Conservation (phyloP, 495 filamentous ascomycete genomes). For the Podospora pseudocomata region DNA sequence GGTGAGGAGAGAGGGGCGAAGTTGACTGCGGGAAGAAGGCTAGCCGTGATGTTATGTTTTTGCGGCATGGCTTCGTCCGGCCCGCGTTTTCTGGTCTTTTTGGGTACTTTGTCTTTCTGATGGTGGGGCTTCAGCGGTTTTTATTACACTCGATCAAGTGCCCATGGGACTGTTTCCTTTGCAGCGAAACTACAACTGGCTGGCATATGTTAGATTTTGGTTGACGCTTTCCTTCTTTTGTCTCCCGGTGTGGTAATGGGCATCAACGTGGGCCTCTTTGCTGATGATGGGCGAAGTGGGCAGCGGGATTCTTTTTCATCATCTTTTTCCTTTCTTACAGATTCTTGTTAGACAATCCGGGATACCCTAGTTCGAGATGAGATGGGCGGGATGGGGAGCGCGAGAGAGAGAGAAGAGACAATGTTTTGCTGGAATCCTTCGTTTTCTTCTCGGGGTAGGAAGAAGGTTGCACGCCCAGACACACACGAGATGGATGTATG, state of each 20-base stretch:
- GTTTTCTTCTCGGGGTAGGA: neutral
- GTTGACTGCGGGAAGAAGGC: neutral
- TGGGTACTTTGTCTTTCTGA: neutral
- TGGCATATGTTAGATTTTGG: neutral
- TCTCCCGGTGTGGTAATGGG: neutral
- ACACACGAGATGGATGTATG: neutral
- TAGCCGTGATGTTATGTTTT: neutral
- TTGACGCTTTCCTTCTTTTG: neutral
- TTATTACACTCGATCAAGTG: neutral
- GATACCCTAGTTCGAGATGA: slow-evolving; percentile 17
- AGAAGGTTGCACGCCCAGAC: neutral
- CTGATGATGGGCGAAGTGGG: neutral
- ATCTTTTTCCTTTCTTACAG: neutral
- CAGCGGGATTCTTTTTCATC: neutral
- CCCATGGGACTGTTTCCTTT: neutral
- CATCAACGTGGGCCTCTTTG: neutral
- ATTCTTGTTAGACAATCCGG: slow-evolving; percentile 10
- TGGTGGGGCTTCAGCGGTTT: neutral
- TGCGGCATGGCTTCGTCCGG: neutral
- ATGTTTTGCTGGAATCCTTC: neutral
- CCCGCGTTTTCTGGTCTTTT: slow-evolving; percentile 1
- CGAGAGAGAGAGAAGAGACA: too few relatives aligned
- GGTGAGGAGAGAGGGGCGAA: neutral
- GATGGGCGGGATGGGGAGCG: neutral
- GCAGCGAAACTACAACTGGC: neutral